These are phyloP conservation scores for Nakazawaea laoshanensis DNA, from an alignment of 805 yeast genomes.

Conservation along the genomic window DNA sequence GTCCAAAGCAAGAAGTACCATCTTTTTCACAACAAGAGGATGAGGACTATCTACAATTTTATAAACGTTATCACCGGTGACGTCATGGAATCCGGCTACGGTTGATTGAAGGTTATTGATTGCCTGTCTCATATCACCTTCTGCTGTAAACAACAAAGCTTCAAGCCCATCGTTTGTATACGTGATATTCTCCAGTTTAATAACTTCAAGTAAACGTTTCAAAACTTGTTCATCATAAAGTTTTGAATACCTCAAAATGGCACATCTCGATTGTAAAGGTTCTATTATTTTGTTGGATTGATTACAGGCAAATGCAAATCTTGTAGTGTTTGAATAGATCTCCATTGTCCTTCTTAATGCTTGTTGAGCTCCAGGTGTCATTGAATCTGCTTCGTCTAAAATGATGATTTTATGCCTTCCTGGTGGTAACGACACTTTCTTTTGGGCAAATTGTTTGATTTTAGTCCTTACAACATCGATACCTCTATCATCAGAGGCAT, in stretches of 20 bases:
- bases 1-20: conserved; percentile 40
- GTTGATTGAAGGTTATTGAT: conserved; percentile 90
- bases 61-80: conserved; percentile 88
- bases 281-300: conserved; percentile 92
- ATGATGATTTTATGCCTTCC: conserved; percentile 92
- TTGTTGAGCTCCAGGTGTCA: conserved; percentile 96
- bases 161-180: conserved; percentile 86
- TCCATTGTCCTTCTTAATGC: conserved; percentile 95
- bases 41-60: conserved; percentile 95
- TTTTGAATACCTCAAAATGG: conserved; percentile 78
- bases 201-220: conserved; percentile 63
- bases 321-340: conserved; percentile 85
- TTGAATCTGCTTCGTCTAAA: conserved; percentile 91
- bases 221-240: conserved; percentile 81
- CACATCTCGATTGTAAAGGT: conserved; percentile 94
- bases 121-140: conserved; percentile 99
- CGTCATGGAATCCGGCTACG: conserved; percentile 86
- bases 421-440: conserved; percentile 76
- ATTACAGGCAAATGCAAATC: conserved; percentile 98
- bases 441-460: conserved; percentile 94
- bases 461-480: conserved; percentile 92
- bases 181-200: conserved; percentile 61
- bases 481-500: conserved; percentile 97
- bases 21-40: conserved; percentile 72
- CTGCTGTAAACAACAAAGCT: conserved; percentile 90